Evolutionary conservation across 768 basidiomycete species (phyloP).

Genomic region (Agrocybe pediades): DNA sequence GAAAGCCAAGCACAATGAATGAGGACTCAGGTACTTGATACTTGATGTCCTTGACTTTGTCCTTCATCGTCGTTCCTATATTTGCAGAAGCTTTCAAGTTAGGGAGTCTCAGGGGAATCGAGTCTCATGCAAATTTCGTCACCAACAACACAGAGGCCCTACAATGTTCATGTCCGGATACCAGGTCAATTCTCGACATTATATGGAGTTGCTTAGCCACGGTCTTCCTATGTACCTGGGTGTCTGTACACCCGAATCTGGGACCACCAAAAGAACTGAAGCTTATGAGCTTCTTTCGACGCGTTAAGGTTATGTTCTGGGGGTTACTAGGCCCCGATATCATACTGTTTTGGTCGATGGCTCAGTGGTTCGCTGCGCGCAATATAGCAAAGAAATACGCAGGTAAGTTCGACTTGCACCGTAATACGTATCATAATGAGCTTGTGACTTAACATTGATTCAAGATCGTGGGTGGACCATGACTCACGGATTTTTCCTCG

Average conservation of each 20-base stretch:
- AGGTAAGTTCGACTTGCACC: not conserved
- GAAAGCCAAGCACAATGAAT: no score
- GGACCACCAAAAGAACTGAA: not conserved
- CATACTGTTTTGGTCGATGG: conserved; percentile 19
- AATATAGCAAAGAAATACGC: not conserved
- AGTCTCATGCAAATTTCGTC: no score
- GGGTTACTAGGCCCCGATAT: conserved; percentile 19
- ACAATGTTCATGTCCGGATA: conserved; percentile 1
- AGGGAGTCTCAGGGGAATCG: no score
- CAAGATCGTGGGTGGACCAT: conserved; percentile 11
- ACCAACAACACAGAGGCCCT: not conserved
- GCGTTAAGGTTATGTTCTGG: conserved; percentile 4
- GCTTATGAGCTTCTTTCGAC: not conserved
- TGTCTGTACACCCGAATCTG: conserved; percentile 15
- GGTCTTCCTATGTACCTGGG: conserved; percentile 10
- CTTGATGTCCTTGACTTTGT: no score
- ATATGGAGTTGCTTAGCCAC: conserved; percentile 9
- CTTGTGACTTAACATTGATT: not conserved
- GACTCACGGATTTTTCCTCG: conserved; percentile 11
- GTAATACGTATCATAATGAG: not conserved
- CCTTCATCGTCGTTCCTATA: no score
- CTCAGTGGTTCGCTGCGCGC: conserved; percentile 16
- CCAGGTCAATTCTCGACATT: not conserved
- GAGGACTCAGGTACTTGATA: no score
- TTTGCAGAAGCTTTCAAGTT: no score